These are phyloP conservation scores for Suillus ampliporus DNA, from an alignment of 768 basidiomycete species.

Conservation along the genomic window DNA sequence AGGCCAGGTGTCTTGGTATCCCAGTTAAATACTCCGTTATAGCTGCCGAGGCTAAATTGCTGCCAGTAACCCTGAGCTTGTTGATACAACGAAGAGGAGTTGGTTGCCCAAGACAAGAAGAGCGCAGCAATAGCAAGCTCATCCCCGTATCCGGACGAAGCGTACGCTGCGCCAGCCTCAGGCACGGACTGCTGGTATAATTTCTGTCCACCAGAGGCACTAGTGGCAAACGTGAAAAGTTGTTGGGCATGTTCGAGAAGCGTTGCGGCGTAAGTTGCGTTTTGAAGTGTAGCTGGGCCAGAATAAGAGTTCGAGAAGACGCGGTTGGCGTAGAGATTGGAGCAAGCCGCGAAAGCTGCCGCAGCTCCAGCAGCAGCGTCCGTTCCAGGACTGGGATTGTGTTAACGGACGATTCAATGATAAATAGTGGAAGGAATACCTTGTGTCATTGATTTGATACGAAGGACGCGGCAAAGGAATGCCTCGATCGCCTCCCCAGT, in stretches of 20 bases:
- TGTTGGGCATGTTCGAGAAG: slow-evolving; percentile 77
- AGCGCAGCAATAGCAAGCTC: slow-evolving; percentile 79
- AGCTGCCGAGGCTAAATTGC: slow-evolving; percentile 56
- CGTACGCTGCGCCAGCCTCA: slow-evolving; percentile 64
- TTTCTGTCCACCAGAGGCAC: slow-evolving; percentile 52
- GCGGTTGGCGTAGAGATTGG: slow-evolving; percentile 74
- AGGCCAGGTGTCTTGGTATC: slow-evolving; percentile 82
- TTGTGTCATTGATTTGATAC: slow-evolving; percentile 77
- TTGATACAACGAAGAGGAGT: slow-evolving; percentile 60
- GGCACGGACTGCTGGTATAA: slow-evolving; percentile 78
- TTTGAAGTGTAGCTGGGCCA: slow-evolving; percentile 68
- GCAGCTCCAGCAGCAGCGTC: slow-evolving; percentile 86
- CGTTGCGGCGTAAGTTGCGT: slow-evolving; percentile 71
- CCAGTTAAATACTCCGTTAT: slow-evolving; percentile 83
- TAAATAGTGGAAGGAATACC: slow-evolving; percentile 32
- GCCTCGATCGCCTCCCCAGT: slow-evolving; percentile 87
- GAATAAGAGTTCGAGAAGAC: slow-evolving; percentile 59
- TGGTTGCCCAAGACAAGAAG: slow-evolving; percentile 74
- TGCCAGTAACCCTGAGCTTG: slow-evolving; percentile 69
- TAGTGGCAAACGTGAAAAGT: slow-evolving; percentile 79
- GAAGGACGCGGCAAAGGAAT: slow-evolving; percentile 79
- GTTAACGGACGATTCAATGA: slow-evolving; percentile 2
- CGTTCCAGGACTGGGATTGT: slow-evolving; percentile 69
- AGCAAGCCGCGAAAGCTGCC: slow-evolving; percentile 88
- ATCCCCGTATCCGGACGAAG: slow-evolving; percentile 73